Evolutionary conservation across 2,329 filamentous ascomycete species (phyloP).

Genomic region (Aspergillus intermedius): DNA sequence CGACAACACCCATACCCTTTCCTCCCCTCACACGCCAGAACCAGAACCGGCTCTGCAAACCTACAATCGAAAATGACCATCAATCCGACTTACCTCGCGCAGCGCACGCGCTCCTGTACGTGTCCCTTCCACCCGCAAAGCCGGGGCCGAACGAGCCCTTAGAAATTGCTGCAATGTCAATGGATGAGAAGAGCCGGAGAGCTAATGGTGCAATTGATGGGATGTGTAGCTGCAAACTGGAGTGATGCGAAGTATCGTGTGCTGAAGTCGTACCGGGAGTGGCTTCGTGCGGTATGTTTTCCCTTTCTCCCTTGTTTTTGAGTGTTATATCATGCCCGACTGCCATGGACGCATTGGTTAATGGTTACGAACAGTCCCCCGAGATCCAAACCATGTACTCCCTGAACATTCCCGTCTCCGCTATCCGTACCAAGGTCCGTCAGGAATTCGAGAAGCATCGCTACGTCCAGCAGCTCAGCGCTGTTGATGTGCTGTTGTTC

Average conservation of each 20-base stretch:
- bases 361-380: constrained; percentile 61
- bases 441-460: constrained; percentile 95
- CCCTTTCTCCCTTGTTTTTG: background rate
- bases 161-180: constrained; percentile 16
- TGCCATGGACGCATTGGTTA: constrained; percentile 1
- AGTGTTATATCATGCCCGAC: background rate
- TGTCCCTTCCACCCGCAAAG: constrained; percentile 10
- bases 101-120: constrained; percentile 71
- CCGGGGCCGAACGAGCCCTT: constrained; percentile 9
- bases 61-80: constrained; percentile 62
- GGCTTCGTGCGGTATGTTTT: constrained; percentile 86
- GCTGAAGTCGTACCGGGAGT: constrained; percentile 83
- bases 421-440: constrained; percentile 85
- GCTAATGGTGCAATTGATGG: constrained; percentile 17
- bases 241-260: constrained; percentile 80
- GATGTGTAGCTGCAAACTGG: constrained; percentile 71
- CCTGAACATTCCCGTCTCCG: constrained; percentile 77
- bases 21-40: constrained; percentile 8
- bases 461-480: constrained; percentile 81
- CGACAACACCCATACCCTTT: constrained; percentile 11
- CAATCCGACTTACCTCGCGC: constrained; percentile 85
- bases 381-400: constrained; percentile 98
- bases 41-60: constrained; percentile 6
- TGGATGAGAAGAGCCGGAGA: constrained; percentile 9
- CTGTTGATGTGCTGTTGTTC: constrained; percentile 83